Base-by-base conservation (phyloP, 139 green algal species). In the Chlorokybus atmophyticus region DNA sequence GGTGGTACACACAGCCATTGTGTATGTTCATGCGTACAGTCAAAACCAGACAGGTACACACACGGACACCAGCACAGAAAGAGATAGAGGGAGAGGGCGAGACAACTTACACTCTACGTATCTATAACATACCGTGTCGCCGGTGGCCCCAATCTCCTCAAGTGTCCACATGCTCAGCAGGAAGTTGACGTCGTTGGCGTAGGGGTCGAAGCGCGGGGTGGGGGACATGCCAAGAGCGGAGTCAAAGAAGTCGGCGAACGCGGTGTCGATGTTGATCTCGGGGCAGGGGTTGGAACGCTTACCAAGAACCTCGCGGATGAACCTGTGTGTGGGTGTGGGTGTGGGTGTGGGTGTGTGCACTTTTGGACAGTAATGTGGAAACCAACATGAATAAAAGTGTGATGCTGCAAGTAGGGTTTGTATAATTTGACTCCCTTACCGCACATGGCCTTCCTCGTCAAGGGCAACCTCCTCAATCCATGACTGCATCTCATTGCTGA, bases 91-190 rank as follows among this genome's bases (percentile, higher is more conserved):
- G 14, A 23, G 14, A 44, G 38, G 17, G 14, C 14, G 14, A 23
- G 38, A 44, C 38, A 14, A 14, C 14, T 23, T 23, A 44, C 17
- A 17, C 17, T 44, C 17, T 44, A 17, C 38, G 14, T 14, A 14
- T 23, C 14, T 14, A 14, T 17, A 44, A 14, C 38, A 17, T 44
- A 44, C 38, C 38, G 14, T 44, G 17, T 44, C 38, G 38, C 38
- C 38, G 38, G 38, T 44, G 38, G 38, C 38, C 38, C 38, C 38
- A 44, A 44, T 44, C 38, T 44, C 38, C 38, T 44, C 38, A 17
- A 44, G 38, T 14, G 14, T 44, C 38, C 38, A 44, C 14, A 44
- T 44, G 38, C 14, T 17, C 14, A 44, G 38, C 38, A 44, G 14
- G 14, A 44, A 17, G 38, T 44, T 44, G 38, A 44, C 38, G 17